Base-by-base conservation (phyloP, 495 filamentous ascomycete genomes). In the Neurospora sp. region DNA sequence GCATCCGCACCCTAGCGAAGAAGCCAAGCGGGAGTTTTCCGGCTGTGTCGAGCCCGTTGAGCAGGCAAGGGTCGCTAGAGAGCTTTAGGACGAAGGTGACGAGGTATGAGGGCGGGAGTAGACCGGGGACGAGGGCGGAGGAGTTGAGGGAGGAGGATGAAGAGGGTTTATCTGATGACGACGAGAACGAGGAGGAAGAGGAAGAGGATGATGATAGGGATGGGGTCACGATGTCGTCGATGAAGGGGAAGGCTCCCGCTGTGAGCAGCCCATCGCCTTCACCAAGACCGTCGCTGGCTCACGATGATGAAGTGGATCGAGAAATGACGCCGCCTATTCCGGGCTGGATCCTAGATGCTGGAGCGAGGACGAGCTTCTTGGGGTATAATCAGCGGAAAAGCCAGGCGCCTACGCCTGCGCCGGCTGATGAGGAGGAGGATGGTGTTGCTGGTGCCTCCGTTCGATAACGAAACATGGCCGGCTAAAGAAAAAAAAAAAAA, bases 11-110 rank as follows among this genome's bases (percentile, higher is more conserved):
- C n/a, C 81, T 93, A 69, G 87, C 83, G 27, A 86, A 91, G 12
- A 90, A 93, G 86, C 85, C 90, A 35, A 93, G 91, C 69, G 89
- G 86, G 27, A 90, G 88, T 76, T 82, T 90, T 7, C 83, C 91
- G 6, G 83, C 83, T 7, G 85, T 83, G n/a, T 81, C 86, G 0
- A 88, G 85, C 73, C 84, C 84, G 7, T 81, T 91, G 4, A 81
- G 83, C 48, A 81, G 86, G 18, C 84, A 85, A 68, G 81, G 81
- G 35, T 87, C 85, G 44, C 81, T 85, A 48, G 87, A 88, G 31
- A 81, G 68, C 82, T 86, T 59, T 42, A 69, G 53, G 22, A 61
- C 53, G 5, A 61, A 61, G 2, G 20, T 61, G 6, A 61, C 53
- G 12, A 61, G 12, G 22, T 31, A 61, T 61, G 53, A 61, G 3